These are phyloP conservation scores for Trametes cingulata DNA, from an alignment of 768 basidiomycete genomes.

Conservation along the genomic window DNA sequence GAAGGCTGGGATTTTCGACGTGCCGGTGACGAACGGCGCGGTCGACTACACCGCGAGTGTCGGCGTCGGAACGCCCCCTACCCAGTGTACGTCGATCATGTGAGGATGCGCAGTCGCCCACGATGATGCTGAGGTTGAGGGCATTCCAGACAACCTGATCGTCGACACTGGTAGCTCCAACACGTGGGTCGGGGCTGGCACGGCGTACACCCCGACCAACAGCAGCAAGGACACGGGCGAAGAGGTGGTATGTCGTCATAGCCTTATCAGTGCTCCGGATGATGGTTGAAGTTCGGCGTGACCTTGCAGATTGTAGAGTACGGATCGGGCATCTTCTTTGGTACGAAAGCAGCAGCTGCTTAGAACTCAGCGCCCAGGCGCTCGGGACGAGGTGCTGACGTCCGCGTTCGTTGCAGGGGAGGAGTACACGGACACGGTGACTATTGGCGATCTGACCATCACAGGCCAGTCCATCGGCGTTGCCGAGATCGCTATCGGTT, in stretches of 20 bases:
- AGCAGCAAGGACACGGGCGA: conserved; percentile 24
- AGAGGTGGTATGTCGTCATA: conserved; percentile 17
- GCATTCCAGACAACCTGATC: conserved; percentile 13
- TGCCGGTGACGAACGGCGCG: conserved; percentile 21
- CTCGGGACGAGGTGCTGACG: neutral
- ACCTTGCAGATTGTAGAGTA: conserved; percentile 10
- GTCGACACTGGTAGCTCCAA: conserved; percentile 29
- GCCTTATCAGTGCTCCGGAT: too few species aligned
- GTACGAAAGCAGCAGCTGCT: neutral
- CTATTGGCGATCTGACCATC: conserved; percentile 51
- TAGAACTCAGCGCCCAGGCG: neutral
- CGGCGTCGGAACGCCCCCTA: conserved; percentile 49
- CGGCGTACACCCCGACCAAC: conserved; percentile 20
- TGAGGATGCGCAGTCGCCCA: too few species aligned
- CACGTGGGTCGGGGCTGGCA: conserved; percentile 29
- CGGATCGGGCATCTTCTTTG: conserved; percentile 15
- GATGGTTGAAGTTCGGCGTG: neutral
- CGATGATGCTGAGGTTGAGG: neutral
- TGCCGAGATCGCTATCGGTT: conserved; percentile 45
- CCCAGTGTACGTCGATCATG: conserved; percentile 24
- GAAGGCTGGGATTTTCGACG: conserved; percentile 5
- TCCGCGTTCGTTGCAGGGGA: conserved; percentile 5
- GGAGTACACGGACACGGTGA: conserved; percentile 50
- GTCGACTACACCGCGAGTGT: conserved; percentile 31
- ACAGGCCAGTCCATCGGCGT: conserved; percentile 63